Percentiles rank a stretch among this genome's conserved stretches.
Evolutionary conservation across 2,329 filamentous ascomycete species (phyloP).

Genomic region (Pseudogymnoascus sp.): DNA sequence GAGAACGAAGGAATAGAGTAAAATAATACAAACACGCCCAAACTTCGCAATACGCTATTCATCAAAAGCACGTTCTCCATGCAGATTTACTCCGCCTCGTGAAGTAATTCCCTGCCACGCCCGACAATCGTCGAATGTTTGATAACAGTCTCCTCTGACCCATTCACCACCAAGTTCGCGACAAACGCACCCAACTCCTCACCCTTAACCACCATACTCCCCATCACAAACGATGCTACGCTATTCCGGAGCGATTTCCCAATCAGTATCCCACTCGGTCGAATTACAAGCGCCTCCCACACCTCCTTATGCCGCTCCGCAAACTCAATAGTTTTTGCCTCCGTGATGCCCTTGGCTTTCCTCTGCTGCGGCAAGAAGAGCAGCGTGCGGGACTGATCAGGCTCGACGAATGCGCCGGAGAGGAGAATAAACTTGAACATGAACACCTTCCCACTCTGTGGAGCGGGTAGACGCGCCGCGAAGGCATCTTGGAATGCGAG

Average conservation of each 20-base stretch:
- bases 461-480: constrained; percentile 15
- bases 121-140: constrained; percentile 20
- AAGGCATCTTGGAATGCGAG: constrained; percentile 21
- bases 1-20: not conserved
- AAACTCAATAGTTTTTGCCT: constrained; percentile 21
- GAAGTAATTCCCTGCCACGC: constrained; percentile 22
- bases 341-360: constrained; percentile 24
- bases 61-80: not conserved
- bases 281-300: constrained; percentile 19
- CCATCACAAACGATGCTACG: constrained; percentile 12
- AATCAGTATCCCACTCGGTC: constrained; percentile 18
- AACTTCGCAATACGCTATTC: not conserved
- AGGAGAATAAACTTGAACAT: constrained; percentile 29
- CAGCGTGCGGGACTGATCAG: constrained; percentile 28
- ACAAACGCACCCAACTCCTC: constrained; percentile 24
- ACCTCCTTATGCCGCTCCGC: constrained; percentile 13
- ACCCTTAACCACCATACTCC: constrained; percentile 18
- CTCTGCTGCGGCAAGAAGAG: constrained; percentile 24
- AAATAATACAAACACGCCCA: not conserved
- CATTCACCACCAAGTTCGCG: constrained; percentile 19
- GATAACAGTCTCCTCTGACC: constrained; percentile 17
- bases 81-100: not conserved
- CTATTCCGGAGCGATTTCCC: constrained; percentile 9
- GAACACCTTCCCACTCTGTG: not conserved
- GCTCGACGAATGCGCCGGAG: constrained; percentile 30